Evolutionary conservation across 2,329 filamentous ascomycete species (phyloP).

Genomic region (Fusarium sp.): DNA sequence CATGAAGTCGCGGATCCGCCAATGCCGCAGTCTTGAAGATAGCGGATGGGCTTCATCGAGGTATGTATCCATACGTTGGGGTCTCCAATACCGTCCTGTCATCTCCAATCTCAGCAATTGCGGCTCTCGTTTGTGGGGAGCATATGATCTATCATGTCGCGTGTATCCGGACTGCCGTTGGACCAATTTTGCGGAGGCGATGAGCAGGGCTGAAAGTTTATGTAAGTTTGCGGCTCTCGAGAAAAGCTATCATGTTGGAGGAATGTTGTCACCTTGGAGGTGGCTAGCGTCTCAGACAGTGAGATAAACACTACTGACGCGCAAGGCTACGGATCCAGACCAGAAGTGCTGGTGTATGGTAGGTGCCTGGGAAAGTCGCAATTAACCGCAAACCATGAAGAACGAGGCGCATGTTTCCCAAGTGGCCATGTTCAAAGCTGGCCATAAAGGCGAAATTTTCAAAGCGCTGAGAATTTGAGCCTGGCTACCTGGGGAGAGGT

Average conservation of each 20-base stretch:
- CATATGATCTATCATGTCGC: conserved; percentile 18
- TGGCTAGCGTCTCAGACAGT: background rate
- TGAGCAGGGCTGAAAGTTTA: conserved; percentile 7
- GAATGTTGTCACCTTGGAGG: background rate
- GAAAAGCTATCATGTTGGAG: background rate
- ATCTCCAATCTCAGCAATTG: conserved; percentile 34
- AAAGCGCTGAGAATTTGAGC: background rate
- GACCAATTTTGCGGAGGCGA: background rate
- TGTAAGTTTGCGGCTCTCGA: conserved; percentile 3
- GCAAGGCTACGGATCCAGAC: background rate
- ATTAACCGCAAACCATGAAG: background rate
- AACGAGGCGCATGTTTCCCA: background rate
- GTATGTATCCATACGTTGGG: conserved; percentile 6
- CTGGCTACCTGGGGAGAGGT: conserved; percentile 10
- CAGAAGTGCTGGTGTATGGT: background rate
- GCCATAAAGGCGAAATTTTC: background rate
- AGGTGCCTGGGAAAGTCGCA: background rate
- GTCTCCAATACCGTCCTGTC: background rate
- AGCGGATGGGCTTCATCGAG: background rate
- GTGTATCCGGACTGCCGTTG: conserved; percentile 5
- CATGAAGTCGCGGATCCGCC: conserved; percentile 31
- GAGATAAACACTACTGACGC: background rate
- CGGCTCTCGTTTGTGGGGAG: conserved; percentile 32
- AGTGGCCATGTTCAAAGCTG: background rate
- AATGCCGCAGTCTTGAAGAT: conserved; percentile 6